A percentile compares a stretch with the other conserved stretches of the same genome.
These are phyloP conservation scores for Exophiala sideris DNA, from an alignment of 2,329 filamentous ascomycete genomes.

Conservation along the genomic window DNA sequence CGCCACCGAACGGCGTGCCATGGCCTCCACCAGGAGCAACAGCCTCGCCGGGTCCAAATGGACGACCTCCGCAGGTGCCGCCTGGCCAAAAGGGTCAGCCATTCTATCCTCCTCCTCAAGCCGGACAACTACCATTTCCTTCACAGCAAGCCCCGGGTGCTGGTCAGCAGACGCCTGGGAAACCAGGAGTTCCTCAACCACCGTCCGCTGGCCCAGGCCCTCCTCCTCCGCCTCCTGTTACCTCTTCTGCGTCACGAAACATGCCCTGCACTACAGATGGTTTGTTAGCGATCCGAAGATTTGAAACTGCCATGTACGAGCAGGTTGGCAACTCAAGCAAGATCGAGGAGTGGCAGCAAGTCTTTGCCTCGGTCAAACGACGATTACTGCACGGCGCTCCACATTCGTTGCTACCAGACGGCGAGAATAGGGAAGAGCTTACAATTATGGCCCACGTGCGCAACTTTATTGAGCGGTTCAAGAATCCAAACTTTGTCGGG, in stretches of 20 bases:
- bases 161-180: slow-evolving; percentile 6
- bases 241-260: slow-evolving; percentile 21
- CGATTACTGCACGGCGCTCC: slow-evolving; percentile 24
- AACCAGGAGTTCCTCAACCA: slow-evolving; percentile 13
- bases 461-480: slow-evolving; percentile 23
- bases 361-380: slow-evolving; percentile 25
- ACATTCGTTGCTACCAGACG: slow-evolving; percentile 17
- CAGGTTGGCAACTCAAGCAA: slow-evolving; percentile 17
- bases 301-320: slow-evolving; percentile 25
- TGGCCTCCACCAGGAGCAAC: slow-evolving; percentile 20
- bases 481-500: slow-evolving; percentile 26
- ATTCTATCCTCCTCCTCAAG: slow-evolving; percentile 14
- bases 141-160: slow-evolving; percentile 6
- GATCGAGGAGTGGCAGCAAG: slow-evolving; percentile 20
- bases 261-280: slow-evolving; percentile 26
- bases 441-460: slow-evolving; percentile 26
- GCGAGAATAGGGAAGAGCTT: slow-evolving; percentile 24
- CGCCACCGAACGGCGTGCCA: slow-evolving; percentile 26
- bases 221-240: slow-evolving; percentile 8
- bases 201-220: slow-evolving; percentile 10
- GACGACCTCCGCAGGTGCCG: not conserved
- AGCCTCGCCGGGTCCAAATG: slow-evolving; percentile 7
- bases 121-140: slow-evolving; percentile 9
- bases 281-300: slow-evolving; percentile 20
- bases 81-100: slow-evolving; percentile 11